Evolutionary conservation across 2,329 filamentous ascomycete species (phyloP).

Genomic region (Sclerotinia spermophila): DNA sequence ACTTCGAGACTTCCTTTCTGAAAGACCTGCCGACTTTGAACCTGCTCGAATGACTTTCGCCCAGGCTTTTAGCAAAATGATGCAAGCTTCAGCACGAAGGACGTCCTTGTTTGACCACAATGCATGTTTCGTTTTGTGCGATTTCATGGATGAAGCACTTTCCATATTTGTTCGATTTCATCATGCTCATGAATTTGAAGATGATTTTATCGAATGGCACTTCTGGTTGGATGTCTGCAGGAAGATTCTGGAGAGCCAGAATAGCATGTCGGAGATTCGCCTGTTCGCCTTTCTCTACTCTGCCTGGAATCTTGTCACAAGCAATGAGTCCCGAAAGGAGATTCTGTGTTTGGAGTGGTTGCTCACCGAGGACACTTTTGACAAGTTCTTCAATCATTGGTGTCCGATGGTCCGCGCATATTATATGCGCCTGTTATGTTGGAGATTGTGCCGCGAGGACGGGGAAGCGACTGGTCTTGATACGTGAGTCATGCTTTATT

Average conservation of each 20-base stretch:
- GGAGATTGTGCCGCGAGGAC: conserved; percentile 63
- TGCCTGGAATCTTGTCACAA: conserved; percentile 58
- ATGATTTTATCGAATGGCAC: conserved; percentile 54
- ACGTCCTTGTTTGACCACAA: conserved; percentile 66
- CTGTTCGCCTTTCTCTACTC: conserved; percentile 66
- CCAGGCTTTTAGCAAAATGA: conserved; percentile 56
- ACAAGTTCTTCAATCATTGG: conserved; percentile 69
- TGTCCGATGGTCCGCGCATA: conserved; percentile 76
- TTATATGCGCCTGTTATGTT: conserved; percentile 68
- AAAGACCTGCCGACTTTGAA: conserved; percentile 51
- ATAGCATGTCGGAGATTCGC: conserved; percentile 68
- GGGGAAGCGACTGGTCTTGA: conserved; percentile 51
- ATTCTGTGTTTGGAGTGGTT: conserved; percentile 61
- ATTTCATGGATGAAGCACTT: conserved; percentile 67
- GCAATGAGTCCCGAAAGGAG: conserved; percentile 54
- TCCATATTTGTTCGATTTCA: conserved; percentile 59
- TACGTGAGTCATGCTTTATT: conserved; percentile 44
- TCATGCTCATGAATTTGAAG: conserved; percentile 40
- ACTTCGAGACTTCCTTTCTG: conserved; percentile 64
- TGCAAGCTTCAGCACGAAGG: conserved; percentile 59
- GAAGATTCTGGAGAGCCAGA: conserved; percentile 66
- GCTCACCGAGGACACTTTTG: conserved; percentile 58
- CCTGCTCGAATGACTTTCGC: conserved; percentile 58
- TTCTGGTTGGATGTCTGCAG: conserved; percentile 68
- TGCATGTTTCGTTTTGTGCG: conserved; percentile 69